Evolutionary conservation across 306 rosid genomes (phyloP), one percentile per base, ranked within the genome.

Genomic region (Vicia faba): DNA sequence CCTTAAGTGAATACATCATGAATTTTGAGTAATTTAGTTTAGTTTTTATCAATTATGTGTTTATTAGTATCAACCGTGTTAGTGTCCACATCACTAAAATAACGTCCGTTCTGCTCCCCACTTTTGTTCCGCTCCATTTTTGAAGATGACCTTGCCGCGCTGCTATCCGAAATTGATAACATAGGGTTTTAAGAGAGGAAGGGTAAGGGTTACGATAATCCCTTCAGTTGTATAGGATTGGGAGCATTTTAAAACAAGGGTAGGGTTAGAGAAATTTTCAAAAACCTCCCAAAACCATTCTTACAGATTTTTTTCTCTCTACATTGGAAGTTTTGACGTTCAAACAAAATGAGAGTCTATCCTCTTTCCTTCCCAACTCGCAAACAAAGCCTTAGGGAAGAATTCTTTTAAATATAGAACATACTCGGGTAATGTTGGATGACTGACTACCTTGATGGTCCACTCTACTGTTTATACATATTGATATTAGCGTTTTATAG

Each of bases 371-470:
- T 23, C 58, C 31, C 57, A 8, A 19, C 28, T 20, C 7, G 0
- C 11, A 50, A 50, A 50, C 7, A 46, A 8, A 48, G 10, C 54
- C 23, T 15, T 16, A 48, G 4, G 54, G 54, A 15, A 48, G 23
- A 48, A 15, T 15, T 16, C 23, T 48, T 11, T 48, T 15, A 48
- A 46, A 48, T 48, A 48, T 48, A 7, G 35, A 54, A 54, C 60
- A 25, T 11, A 54, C 13, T 54, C 5, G 7, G 35, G 29, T 51
- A 51, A 51, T 51, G 58, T 51, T 51, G 58, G 23, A 29, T 7
- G 63, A 57, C 63, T 31, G 35, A 57, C 63, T 31, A 31, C 36
- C 36, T 57, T 57, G 61, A 56, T 31, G 61, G 61, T 56, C 36
- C 20, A 56, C 61, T 56, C 39, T 56, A 28, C 39, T 56, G 15